Evolutionary conservation across 1,284 basidiomycete species (phyloP).

Genomic region (Lentinula novae-zelandiae): DNA sequence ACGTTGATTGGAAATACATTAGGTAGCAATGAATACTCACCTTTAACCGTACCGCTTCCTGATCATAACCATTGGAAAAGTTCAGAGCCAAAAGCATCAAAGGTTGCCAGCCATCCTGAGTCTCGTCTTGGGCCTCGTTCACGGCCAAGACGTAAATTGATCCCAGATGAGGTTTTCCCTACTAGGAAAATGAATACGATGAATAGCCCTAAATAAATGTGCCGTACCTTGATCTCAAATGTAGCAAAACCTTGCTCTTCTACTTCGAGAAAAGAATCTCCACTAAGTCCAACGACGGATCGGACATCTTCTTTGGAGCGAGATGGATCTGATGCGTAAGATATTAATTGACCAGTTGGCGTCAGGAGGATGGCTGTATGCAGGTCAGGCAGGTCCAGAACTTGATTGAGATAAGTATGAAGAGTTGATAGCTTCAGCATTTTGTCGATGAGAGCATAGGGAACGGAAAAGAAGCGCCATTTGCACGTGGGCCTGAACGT

Average conservation of each 20-base stretch:
- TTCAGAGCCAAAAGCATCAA: constrained; percentile 69
- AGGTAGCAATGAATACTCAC: constrained; percentile 30
- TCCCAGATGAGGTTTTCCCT: constrained; percentile 46
- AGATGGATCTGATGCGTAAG: constrained; percentile 44
- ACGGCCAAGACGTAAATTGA: constrained; percentile 65
- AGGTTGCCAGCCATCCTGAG: constrained; percentile 35
- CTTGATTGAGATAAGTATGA: constrained; percentile 53
- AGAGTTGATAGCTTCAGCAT: constrained; percentile 64
- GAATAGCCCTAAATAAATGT: constrained; percentile 18
- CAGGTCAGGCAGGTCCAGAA: constrained; percentile 47
- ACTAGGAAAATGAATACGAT: constrained; percentile 3
- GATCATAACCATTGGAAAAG: constrained; percentile 51
- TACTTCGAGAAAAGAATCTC: constrained; percentile 74
- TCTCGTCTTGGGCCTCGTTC: constrained; percentile 32
- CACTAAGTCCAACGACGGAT: constrained; percentile 63
- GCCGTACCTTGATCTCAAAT: constrained; percentile 66
- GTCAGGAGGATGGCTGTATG: constrained; percentile 64
- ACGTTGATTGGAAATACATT: neutral
- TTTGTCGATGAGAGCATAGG: neutral
- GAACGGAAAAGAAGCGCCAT: neutral
- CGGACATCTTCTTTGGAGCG: constrained; percentile 69
- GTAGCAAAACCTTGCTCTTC: constrained; percentile 57
- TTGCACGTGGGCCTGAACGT: neutral
- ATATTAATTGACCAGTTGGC: constrained; percentile 59
- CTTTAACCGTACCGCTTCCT: constrained; percentile 61